phyloP scores from a whole-genome alignment of 805 yeast species.

The Cyberlindnera xishuangbannaensis region DNA sequence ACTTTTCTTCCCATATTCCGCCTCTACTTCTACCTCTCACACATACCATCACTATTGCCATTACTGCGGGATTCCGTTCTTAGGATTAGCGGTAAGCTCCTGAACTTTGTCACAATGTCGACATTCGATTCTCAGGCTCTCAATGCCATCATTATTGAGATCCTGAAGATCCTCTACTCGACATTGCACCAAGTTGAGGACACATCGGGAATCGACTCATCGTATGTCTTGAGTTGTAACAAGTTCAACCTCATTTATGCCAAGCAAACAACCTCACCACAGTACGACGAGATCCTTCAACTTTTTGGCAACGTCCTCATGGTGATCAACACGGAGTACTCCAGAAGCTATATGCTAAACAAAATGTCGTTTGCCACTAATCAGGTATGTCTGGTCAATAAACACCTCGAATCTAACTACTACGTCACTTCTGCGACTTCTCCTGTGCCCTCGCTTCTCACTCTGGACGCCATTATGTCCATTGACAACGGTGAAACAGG shows the following conservation, averaged over 20 bases:
- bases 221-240: slow-evolving; percentile 25
- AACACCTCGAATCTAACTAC: neutral
- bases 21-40: slow-evolving; percentile 20
- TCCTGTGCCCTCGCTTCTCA: slow-evolving; percentile 14
- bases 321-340: slow-evolving; percentile 18
- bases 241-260: slow-evolving; percentile 22
- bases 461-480: slow-evolving; percentile 16
- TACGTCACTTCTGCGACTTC: slow-evolving; percentile 3
- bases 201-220: slow-evolving; percentile 23
- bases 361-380: slow-evolving; percentile 19
- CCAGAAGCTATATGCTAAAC: slow-evolving; percentile 25
- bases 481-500: slow-evolving; percentile 31
- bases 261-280: slow-evolving; percentile 11
- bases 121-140: slow-evolving; percentile 16
- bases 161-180: slow-evolving; percentile 23
- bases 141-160: slow-evolving; percentile 24
- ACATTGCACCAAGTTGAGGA: slow-evolving; percentile 22
- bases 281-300: slow-evolving; percentile 23
- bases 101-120: slow-evolving; percentile 23
- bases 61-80: slow-evolving; percentile 12
- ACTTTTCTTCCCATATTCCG: slow-evolving; percentile 25
- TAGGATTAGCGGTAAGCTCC: slow-evolving; percentile 20
- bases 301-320: slow-evolving; percentile 25
- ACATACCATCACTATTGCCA: slow-evolving; percentile 11
- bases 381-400: slow-evolving; percentile 18